Evolutionary conservation across 2,329 filamentous ascomycete genomes (phyloP).

Genomic region (Talaromyces verruculosus): DNA sequence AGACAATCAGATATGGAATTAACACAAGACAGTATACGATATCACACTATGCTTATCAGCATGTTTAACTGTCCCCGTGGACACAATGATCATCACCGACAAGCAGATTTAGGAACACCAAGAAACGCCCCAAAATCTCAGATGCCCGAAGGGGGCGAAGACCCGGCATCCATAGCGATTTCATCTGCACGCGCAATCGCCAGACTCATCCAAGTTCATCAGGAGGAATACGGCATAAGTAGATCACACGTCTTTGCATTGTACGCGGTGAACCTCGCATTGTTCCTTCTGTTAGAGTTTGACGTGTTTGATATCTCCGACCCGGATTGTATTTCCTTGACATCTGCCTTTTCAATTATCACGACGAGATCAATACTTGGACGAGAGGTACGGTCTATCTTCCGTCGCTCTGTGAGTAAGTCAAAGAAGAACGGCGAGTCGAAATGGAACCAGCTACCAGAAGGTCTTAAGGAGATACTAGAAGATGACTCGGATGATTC

Average conservation of each 20-base stretch:
- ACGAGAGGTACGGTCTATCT: slow-evolving; percentile 38
- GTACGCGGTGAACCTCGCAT: slow-evolving; percentile 40
- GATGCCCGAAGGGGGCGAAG: slow-evolving; percentile 9
- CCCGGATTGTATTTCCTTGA: slow-evolving; percentile 36
- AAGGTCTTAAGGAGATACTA: slow-evolving; percentile 38
- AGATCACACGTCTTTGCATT: slow-evolving; percentile 40
- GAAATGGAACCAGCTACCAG: slow-evolving; percentile 19
- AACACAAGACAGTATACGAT: slow-evolving; percentile 35
- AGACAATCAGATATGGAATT: neutral
- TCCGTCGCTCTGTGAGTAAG: slow-evolving; percentile 33
- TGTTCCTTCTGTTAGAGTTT: slow-evolving; percentile 34
- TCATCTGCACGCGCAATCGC: slow-evolving; percentile 36
- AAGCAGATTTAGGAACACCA: neutral
- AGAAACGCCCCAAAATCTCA: slow-evolving; percentile 13
- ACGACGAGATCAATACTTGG: slow-evolving; percentile 37
- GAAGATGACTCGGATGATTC: slow-evolving; percentile 24
- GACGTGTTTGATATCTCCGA: slow-evolving; percentile 35
- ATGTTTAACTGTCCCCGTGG: slow-evolving; percentile 34
- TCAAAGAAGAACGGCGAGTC: slow-evolving; percentile 2
- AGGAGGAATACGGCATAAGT: slow-evolving; percentile 36
- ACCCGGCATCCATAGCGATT: slow-evolving; percentile 25
- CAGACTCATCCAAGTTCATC: slow-evolving; percentile 31
- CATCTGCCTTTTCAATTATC: slow-evolving; percentile 36
- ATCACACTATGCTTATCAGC: slow-evolving; percentile 37
- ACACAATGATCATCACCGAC: slow-evolving; percentile 22